phyloP scores from a whole-genome alignment of 2,329 filamentous ascomycete species.

The Xylariaceae sp. region DNA sequence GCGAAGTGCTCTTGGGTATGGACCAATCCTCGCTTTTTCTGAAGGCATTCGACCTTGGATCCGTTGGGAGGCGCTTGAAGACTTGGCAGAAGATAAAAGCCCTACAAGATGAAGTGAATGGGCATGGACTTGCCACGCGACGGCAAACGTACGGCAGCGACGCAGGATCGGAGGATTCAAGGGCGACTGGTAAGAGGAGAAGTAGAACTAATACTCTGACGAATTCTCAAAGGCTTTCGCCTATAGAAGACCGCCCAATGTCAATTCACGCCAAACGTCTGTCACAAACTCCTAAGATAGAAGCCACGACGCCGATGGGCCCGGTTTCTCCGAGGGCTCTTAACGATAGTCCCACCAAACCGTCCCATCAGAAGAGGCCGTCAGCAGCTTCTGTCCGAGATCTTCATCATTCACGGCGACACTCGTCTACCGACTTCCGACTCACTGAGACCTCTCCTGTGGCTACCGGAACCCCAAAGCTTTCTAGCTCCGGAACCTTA shows the following conservation, averaged over 20 bases:
- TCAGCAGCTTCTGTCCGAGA: constrained; percentile 84
- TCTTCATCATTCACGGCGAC: constrained; percentile 81
- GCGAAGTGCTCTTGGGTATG: constrained; percentile 92
- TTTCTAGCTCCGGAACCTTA: constrained; percentile 51
- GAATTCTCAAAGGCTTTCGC: constrained; percentile 50
- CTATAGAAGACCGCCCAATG: constrained; percentile 51
- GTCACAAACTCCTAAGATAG: constrained; percentile 60
- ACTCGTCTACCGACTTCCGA: constrained; percentile 83
- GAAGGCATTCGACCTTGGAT: constrained; percentile 92
- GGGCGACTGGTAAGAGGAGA: constrained; percentile 47
- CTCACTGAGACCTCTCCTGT: constrained; percentile 45
- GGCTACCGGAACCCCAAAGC: constrained; percentile 48
- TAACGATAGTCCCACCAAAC: constrained; percentile 55
- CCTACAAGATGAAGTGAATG: constrained; percentile 84
- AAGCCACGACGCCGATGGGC: constrained; percentile 50
- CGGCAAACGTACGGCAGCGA: constrained; percentile 65
- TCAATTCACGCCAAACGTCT: constrained; percentile 56
- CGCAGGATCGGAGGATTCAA: constrained; percentile 59
- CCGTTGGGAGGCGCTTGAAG: constrained; percentile 85
- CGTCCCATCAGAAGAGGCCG: constrained; percentile 63
- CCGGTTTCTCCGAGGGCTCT: constrained; percentile 47
- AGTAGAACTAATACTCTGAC: constrained; percentile 66
- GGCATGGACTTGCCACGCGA: constrained; percentile 49
- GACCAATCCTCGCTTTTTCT: constrained; percentile 94
- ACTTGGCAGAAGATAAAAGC: constrained; percentile 97